phyloP scores from a whole-genome alignment of 208 protist genomes.

The Acanthamoeba sp. region DNA sequence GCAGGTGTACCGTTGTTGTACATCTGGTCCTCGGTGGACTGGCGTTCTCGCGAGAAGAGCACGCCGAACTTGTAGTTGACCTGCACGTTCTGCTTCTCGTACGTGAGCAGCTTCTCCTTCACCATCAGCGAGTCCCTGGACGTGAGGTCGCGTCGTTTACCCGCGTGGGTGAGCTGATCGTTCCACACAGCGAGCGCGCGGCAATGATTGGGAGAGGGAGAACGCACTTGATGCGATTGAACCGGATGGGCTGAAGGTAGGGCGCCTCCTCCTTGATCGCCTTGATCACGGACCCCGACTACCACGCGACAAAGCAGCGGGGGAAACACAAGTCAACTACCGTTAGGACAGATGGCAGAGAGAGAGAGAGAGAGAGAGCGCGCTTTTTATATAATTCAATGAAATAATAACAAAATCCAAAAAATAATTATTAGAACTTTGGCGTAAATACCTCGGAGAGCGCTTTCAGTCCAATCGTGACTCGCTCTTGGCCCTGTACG shows the following conservation, averaged over 20 bases:
- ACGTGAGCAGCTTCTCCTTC: conserved; percentile 49
- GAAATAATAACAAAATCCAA: not conserved
- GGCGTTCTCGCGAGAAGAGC: conserved; percentile 35
- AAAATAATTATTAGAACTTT: not conserved
- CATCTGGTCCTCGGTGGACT: conserved; percentile 64
- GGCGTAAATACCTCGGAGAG: conserved; percentile 26
- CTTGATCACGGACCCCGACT: conserved; percentile 25
- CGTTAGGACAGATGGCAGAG: not conserved
- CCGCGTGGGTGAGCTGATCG: not conserved
- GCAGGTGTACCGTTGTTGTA: conserved; percentile 59
- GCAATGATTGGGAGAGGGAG: not conserved
- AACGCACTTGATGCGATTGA: not conserved
- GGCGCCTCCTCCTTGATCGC: conserved; percentile 17
- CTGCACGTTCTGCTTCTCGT: conserved; percentile 54
- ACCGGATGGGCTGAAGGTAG: conserved; percentile 7
- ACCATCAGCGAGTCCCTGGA: conserved; percentile 16
- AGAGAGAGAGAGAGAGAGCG: not conserved
- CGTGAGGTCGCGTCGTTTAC: not conserved
- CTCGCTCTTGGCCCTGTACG: conserved; percentile 9
- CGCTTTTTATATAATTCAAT: no score
- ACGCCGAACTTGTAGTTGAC: conserved; percentile 71
- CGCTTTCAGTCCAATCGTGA: conserved; percentile 10
- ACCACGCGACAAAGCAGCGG: no score
- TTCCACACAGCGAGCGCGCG: not conserved
- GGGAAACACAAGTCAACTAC: not conserved